Evolutionary conservation across 2,329 filamentous ascomycete genomes (phyloP), one percentile per base, ranked within the genome.

Genomic region (Apiospora aurea): DNA sequence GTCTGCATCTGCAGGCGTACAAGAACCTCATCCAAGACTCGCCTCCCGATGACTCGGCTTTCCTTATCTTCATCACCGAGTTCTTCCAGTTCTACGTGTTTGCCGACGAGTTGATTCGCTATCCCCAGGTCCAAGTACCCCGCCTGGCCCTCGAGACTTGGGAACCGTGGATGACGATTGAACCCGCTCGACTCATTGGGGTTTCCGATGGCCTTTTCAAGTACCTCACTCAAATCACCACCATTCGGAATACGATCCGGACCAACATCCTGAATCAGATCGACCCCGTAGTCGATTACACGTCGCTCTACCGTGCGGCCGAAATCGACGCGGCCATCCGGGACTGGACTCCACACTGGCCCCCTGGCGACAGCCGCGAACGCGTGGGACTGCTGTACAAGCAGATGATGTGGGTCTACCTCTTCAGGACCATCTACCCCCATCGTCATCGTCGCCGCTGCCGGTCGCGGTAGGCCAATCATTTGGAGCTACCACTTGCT

Each of bases 11-110:
- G 75, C 86, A 91, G 73, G 93, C 90, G 0, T 95, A 95, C 74
- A 90, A 93, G 76, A 88, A 88, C 71, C 87, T 97, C 72, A 90
- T 96, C n/a, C 85, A 85, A 57, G 83, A 87, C 71, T 87, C 84
- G 1, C 90, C 90, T 78, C 85, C 92, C 70, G 78, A 89, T 78
- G 84, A 95, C 86, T 82, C 90, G 26, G 89, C 90, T 29, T 94
- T 96, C 78, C 78, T 85, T 41, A 83, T 85, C 13, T 90, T 90
- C 76, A 88, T 90, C 72, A 91, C 92, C 74, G 91, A 93, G 79
- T 96, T 97, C 82, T 96, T 97, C 81, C 92, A 95, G 79, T 97
- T 96, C 77, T 94, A 96, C 80, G 89, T 91, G 53, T 89, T 86
- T 73, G 89, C 89, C n/a, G 89, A 92, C 76, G 89, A 91, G 73